Percentiles rank a stretch among this genome's conserved stretches.
These are phyloP conservation scores for Kuraishia capsulata DNA, from an alignment of 805 yeast species.

Conservation along the genomic window DNA sequence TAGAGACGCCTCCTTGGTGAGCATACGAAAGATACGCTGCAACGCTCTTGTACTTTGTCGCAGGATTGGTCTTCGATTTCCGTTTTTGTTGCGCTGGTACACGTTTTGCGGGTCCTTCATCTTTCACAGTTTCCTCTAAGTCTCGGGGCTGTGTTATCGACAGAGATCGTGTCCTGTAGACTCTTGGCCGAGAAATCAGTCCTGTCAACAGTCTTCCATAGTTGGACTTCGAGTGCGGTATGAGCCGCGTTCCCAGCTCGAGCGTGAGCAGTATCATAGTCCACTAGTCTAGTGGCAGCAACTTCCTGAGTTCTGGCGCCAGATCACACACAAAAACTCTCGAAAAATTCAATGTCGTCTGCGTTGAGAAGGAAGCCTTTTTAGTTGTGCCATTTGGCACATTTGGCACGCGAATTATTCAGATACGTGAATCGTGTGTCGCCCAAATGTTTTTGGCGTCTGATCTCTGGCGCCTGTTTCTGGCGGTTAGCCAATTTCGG, in stretches of 20 bases:
- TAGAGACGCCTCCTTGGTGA: conserved; percentile 24
- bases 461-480: too few species aligned
- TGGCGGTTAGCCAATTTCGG: too few species aligned
- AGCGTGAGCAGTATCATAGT: not conserved
- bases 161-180: not conserved
- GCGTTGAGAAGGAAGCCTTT: too few species aligned
- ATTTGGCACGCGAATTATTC: too few species aligned
- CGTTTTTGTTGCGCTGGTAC: not conserved
- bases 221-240: not conserved
- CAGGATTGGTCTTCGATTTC: not conserved
- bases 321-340: too few species aligned
- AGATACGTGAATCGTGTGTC: too few species aligned
- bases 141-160: not conserved
- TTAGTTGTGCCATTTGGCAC: too few species aligned
- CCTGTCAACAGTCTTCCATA: not conserved
- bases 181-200: not conserved
- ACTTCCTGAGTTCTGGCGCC: too few species aligned
- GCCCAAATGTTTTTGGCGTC: too few species aligned
- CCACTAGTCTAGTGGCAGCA: not conserved
- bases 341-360: too few species aligned
- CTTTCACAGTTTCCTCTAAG: not conserved
- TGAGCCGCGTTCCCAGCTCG: not conserved
- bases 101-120: not conserved
- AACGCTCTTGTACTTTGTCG: conserved; percentile 19
- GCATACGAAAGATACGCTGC: conserved; percentile 23